A percentile compares a stretch with the other conserved stretches of the same genome.
Conservation (phyloP, 2,329 filamentous ascomycete species). For the Microdochium trichocladiopsis region DNA sequence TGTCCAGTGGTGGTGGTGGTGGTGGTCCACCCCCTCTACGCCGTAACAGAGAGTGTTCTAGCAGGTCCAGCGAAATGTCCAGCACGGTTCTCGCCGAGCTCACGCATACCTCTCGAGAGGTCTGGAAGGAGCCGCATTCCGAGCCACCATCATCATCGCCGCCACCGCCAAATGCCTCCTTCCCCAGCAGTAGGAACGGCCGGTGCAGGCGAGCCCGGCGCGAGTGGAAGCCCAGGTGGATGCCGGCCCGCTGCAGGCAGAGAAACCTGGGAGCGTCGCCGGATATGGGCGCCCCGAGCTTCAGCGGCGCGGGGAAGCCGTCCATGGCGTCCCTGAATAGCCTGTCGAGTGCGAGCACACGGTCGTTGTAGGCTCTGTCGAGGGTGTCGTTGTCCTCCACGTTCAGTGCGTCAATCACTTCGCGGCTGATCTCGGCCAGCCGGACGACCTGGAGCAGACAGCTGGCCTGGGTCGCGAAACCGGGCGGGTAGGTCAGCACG, state of each 20-base stretch:
- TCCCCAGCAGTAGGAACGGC: constrained; percentile 15
- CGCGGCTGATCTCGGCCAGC: constrained; percentile 27
- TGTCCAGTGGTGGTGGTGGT: no score
- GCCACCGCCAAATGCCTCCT: neutral
- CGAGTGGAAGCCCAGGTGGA: constrained; percentile 13
- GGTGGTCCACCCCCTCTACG: neutral
- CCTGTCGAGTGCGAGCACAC: constrained; percentile 23
- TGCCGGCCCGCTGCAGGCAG: constrained; percentile 11
- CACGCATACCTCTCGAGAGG: constrained; percentile 12
- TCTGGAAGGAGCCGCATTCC: constrained; percentile 5
- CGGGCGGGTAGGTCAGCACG: constrained; percentile 18
- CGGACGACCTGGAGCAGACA: constrained; percentile 29
- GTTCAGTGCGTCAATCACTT: constrained; percentile 22
- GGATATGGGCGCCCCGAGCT: constrained; percentile 6
- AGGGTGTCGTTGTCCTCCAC: neutral
- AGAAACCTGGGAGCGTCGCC: constrained; percentile 6
- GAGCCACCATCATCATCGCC: constrained; percentile 1
- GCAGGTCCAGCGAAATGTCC: constrained; percentile 8
- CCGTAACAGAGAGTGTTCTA: constrained; percentile 5
- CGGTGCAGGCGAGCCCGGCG: constrained; percentile 16
- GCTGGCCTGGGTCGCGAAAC: constrained; percentile 25
- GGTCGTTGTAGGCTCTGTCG: constrained; percentile 22
- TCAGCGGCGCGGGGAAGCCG: constrained; percentile 10
- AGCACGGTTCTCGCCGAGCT: constrained; percentile 15
- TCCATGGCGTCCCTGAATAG: constrained; percentile 12